phyloP scores from a whole-genome alignment of 164 flowering plant species.

The Berberis thunbergii region DNA sequence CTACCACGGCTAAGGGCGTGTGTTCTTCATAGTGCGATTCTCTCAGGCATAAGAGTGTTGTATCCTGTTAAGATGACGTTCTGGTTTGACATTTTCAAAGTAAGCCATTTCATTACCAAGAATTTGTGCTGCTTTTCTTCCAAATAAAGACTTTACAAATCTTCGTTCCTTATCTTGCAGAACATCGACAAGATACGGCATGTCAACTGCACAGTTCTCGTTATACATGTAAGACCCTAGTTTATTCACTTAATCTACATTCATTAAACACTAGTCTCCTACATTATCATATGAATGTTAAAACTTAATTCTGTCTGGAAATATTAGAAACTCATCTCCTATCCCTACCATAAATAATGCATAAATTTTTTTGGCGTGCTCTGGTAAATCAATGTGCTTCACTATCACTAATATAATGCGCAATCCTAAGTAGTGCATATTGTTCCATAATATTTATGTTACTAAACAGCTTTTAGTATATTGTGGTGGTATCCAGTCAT shows the following conservation, averaged over 20 bases:
- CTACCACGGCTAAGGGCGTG: constrained; percentile 55
- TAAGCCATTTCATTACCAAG: constrained; percentile 17
- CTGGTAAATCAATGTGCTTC: no score
- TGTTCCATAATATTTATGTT: no score
- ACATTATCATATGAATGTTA: no score
- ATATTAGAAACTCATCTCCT: no score
- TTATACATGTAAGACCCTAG: constrained; percentile 77
- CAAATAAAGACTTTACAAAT: not conserved
- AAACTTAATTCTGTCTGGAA: no score
- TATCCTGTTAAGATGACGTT: constrained; percentile 87
- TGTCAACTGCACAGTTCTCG: constrained; percentile 78
- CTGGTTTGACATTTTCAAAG: constrained; percentile 96
- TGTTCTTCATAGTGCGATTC: constrained; percentile 91
- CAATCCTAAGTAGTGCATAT: no score
- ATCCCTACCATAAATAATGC: no score
- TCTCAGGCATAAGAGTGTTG: constrained; percentile 82
- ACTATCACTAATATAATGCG: no score
- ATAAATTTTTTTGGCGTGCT: no score
- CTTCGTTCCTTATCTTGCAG: constrained; percentile 32
- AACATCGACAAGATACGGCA: constrained; percentile 86
- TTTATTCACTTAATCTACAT: not conserved
- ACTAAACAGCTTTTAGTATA: no score
- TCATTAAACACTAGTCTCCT: no score
- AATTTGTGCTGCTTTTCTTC: not conserved
- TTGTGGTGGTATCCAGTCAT: no score